Base-by-base conservation (phyloP, 768 basidiomycete genomes). In the Termitomyces sp. region DNA sequence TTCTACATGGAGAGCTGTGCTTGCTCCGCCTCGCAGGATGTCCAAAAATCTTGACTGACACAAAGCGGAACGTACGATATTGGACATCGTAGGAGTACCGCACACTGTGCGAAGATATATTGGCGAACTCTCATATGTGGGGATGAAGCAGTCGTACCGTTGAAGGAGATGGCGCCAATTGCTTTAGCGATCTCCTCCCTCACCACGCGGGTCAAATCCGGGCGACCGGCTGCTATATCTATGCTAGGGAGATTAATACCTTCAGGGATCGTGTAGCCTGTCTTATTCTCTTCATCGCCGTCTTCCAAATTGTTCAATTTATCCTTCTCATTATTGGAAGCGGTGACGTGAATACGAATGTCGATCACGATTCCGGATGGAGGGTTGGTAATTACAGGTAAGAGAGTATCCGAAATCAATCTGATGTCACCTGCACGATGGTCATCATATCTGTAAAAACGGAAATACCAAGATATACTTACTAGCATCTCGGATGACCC, bases 1-100 rank as follows among this genome's bases (percentile, higher is more conserved):
- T 62, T 82, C 81, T 9, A 81, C 68, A 60, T 78, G 75, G 26
- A 82, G 63, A 10, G 67, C 60, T 10, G 81, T 72, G 42, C 71
- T 77, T 33, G 80, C 75, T 2, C 76, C 80, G 5, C 80, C 79
- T 31, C 67, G 67, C 31, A 79, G 56, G 8, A 80, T 64, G 35
- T 72, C 74, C 62, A 66, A 19, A 12, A 67, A 64, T 2, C 76
- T 66, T 10, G 74, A 73, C 11, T 67, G 63, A 10, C 76, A 69
- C 52, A 84, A 52, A 1, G 76, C 75, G 0, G 59, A 53, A 4
- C 76, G 72, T 19, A 78, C 79, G 1, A 69, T 63, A 31, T 67
- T 61, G 0, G 75, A 66, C 11, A 83, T 57, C 3, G 68, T 66
- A 23, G 70, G 69, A 0, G 79, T 73, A 3, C 82, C 82, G 49